Conservation (phyloP, 2,329 filamentous ascomycete genomes). For the Sclerotinia sclerotiorum region DNA sequence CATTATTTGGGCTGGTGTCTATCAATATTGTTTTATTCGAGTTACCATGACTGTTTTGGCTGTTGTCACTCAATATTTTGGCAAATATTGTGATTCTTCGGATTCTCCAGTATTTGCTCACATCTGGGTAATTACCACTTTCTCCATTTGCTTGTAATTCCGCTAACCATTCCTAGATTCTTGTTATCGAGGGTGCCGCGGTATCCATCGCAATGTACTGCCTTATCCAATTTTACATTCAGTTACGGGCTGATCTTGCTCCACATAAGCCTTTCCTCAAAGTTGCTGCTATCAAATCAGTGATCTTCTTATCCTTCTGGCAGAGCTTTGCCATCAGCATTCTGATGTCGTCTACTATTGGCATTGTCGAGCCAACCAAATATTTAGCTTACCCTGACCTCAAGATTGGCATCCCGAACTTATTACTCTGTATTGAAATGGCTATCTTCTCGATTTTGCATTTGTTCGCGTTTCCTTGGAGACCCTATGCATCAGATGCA, state of each 20-base stretch:
- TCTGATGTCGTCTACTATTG: constrained; percentile 52
- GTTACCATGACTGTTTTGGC: constrained; percentile 78
- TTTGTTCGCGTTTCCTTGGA: constrained; percentile 78
- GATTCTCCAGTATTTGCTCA: constrained; percentile 78
- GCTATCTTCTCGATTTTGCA: constrained; percentile 75
- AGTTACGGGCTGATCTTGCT: constrained; percentile 66
- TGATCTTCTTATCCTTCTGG: constrained; percentile 92
- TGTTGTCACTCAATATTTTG: constrained; percentile 67
- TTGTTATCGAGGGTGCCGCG: constrained; percentile 67
- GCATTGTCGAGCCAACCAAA: constrained; percentile 38
- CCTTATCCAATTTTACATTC: constrained; percentile 81
- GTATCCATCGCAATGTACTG: constrained; percentile 87
- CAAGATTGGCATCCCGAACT: constrained; percentile 74
- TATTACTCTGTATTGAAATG: constrained; percentile 84
- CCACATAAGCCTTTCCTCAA: constrained; percentile 75
- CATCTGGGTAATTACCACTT: constrained; percentile 63
- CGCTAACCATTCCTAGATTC: constrained; percentile 47
- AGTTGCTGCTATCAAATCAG: constrained; percentile 82
- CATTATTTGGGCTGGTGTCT: constrained; percentile 77
- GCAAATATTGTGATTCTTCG: constrained; percentile 75
- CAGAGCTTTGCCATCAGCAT: constrained; percentile 65
- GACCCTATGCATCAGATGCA: constrained; percentile 55
- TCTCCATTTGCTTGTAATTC: neutral
- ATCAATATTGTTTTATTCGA: constrained; percentile 82
- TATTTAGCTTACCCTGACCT: constrained; percentile 71